Evolutionary conservation across 352 stramenopile species (phyloP), one percentile per base, ranked within the genome.

Genomic region (Pythium sp.): DNA sequence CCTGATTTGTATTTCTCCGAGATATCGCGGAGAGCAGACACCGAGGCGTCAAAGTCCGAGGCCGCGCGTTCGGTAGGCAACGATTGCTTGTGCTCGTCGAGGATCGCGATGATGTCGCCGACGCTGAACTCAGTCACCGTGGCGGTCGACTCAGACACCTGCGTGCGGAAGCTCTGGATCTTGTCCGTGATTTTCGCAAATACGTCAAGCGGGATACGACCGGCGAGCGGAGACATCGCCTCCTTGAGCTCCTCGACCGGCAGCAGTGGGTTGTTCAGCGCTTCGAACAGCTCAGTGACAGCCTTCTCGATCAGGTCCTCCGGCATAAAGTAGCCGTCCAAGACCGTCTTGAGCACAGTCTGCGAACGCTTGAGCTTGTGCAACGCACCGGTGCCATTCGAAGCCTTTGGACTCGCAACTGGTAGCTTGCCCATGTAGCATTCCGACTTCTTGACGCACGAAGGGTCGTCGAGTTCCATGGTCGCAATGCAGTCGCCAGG

Each of bases 401-500:
- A 64, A 28, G 74, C 76, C 53, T 82, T 72, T 32, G 74, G 60
- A n/a, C 74, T 58, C 20, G 54, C 32, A 20, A 36, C 62, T 5
- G 87, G 80, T 0, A 97, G 76, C 54, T 87, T 86, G 38, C 95
- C 96, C 51, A 93, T 72, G 80, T 97, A 99, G 5, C 98, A 77
- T 58, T 96, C 90, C 0, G 94, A 97, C 67, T 91, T 94, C 57
- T 96, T 92, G 5, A 99, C 98, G 65, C 96, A 98, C 49, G 97
- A 97, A 22, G 98, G 97, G 78, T 99, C 98, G 67, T 99, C 97
- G 4, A 99, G 84, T 72, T 99, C 91, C 69, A 99, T 93, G 26
- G 89, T 99, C 34, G 96, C 97, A 62, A 99, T 92, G 64, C 98
- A 89, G 80, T 99, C 97, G 61, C 98, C 98, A 30, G 97, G 86